Evolutionary conservation across 176 grass and related monocot species (phyloP), one percentile per base, ranked within the genome.

Genomic region (Aegilops speltoides): DNA sequence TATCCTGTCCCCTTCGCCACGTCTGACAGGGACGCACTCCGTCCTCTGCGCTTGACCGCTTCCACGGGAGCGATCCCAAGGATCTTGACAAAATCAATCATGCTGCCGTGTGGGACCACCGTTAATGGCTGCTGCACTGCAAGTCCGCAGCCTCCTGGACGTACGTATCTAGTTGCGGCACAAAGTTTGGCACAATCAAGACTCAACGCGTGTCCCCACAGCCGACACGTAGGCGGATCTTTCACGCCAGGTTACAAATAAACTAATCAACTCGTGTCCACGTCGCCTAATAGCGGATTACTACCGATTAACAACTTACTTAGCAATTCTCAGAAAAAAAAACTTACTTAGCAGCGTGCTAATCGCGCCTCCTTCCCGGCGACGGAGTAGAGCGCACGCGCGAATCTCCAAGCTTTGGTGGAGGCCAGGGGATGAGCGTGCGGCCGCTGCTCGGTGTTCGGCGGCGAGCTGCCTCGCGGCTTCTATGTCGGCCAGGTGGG

Each of bases 401-500:
- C 38, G 73, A 52, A 76, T 76, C 46, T 17, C 19, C 16, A 7
- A 13, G 25, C 8, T 12, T 3, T 5, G 10, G 4, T 19, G 64
- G 74, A 68, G 7, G 17, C 65, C 16, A 34, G 7, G 5, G 11
- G 15, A 67, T 13, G n/a, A 32, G 13, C 14, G 14, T 20, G 7
- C 0, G 7, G 2, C 14, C 31, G 32, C 32, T 82, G 85, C 82
- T 31, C 38, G 73, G 34, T 92, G 79, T 80, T 76, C 37, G 73
- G 6, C 43, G 48, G 10, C 29, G 50, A 14, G 14, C 81, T 88
- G 72, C 82, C 46, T 16, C 40, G 33, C 15, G 41, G 34, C n/a
- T 50, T 68, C n/a, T 10, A 86, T 86, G 88, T 93, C 88, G 91
- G 91, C 91, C 62, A 77, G 72, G 45, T n/a, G 70, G 65, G 0